These are phyloP conservation scores for Avena atlantica DNA, from an alignment of 176 grass and related monocot genomes.

Conservation along the genomic window DNA sequence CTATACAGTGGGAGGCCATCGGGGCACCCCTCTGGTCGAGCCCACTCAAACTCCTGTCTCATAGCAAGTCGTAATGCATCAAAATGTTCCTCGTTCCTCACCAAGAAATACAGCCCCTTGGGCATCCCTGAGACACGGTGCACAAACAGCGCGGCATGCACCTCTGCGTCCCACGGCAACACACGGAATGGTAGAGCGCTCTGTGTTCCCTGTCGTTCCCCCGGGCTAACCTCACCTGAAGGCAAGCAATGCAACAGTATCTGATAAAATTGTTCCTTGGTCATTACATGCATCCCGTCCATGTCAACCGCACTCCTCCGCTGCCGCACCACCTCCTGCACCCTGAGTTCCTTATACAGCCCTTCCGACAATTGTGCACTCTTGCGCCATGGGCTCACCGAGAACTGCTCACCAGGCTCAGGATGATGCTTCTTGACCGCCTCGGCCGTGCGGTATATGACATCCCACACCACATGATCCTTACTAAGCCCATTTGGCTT, in stretches of 20 bases:
- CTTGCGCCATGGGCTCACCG: slow-evolving; percentile 53
- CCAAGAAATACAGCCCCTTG: slow-evolving; percentile 82
- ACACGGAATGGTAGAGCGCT: slow-evolving; percentile 71
- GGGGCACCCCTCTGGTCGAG: slow-evolving; percentile 69
- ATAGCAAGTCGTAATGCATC: slow-evolving; percentile 60
- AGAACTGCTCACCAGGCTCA: slow-evolving; percentile 45
- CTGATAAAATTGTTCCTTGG: slow-evolving; percentile 76
- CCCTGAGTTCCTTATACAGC: slow-evolving; percentile 65
- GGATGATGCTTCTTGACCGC: slow-evolving; percentile 72
- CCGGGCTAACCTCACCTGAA: slow-evolving; percentile 57
- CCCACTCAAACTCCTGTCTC: slow-evolving; percentile 83
- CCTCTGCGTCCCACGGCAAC: slow-evolving; percentile 84
- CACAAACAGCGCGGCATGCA: slow-evolving; percentile 82
- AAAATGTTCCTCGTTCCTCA: slow-evolving; percentile 87
- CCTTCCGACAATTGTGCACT: slow-evolving; percentile 47
- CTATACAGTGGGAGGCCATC: slow-evolving; percentile 74
- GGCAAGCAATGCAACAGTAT: slow-evolving; percentile 85
- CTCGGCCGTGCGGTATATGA: slow-evolving; percentile 78
- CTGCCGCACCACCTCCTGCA: slow-evolving; percentile 62
- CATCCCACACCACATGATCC: slow-evolving; percentile 89
- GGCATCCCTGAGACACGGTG: slow-evolving; percentile 69
- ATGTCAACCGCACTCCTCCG: slow-evolving; percentile 85
- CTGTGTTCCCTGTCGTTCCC: slow-evolving; percentile 66
- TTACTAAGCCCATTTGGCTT: slow-evolving; percentile 75
- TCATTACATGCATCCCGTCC: slow-evolving; percentile 72